Evolutionary conservation across 768 basidiomycete species (phyloP), one percentile per base, ranked within the genome.

Genomic region (Tylopilus subfusipes): DNA sequence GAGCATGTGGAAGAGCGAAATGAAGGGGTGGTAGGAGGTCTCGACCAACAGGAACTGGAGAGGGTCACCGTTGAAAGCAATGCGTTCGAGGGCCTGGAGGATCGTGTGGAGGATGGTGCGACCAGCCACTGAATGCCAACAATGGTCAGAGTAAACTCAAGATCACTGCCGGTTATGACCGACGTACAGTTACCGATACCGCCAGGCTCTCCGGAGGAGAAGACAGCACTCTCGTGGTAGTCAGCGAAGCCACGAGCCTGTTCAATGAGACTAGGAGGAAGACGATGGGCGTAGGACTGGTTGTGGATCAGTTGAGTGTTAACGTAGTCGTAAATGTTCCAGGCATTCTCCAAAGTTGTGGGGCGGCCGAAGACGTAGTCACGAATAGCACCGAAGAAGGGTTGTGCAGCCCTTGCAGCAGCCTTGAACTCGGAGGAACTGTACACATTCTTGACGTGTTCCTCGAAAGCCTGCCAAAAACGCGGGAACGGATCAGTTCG

Each of bases 21-120:
- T 85, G 81, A 95, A 91, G 14, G 92, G 86, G 70, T 93, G 92
- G 77, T 94, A 94, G 58, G 89, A 88, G 16, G 86, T 85, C 73
- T 89, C 82, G 61, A 90, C 77, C 60, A 92, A 68, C 71, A 86
- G 76, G 73, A 94, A 80, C 63, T 89, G 85, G 48, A 93, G 82
- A 42, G 89, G 85, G 73, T 90, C 86, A 57, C 80, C 83, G 63
- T 85, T 83, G 77, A 85, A 89, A 42, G 87, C 82, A 68, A 95
- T 86, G 63, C 83, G 84, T 65, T 88, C 82, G 52, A 94, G 80
- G 11, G 89, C 83, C 50, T 63, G 72, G 48, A 93, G 73, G 70
- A 95, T 76, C 25, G 85, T 83, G 68, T 85, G 80, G 34, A 93
- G 73, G 56, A 91, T 74, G 36, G 90, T 88, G 59, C 88, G 86